Base-by-base conservation (phyloP, 257 asterid genomes). In the Solanum paucissectum region DNA sequence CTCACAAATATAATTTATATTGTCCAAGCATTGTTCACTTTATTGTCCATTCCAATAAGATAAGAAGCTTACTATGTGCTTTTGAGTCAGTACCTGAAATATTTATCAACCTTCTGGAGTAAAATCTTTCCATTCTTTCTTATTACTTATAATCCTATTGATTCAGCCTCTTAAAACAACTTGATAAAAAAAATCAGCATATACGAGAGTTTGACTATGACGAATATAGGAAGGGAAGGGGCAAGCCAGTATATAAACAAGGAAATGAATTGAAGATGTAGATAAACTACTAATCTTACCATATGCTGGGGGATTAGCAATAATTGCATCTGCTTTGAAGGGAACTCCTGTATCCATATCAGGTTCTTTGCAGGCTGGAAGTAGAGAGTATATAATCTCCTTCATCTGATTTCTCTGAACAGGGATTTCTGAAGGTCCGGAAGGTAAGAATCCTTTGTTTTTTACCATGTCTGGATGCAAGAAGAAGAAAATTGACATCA, bases 251-350 rank as follows among this genome's bases (percentile, higher is more conserved):
- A 79, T 49, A 79, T 27, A 79, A 79, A 79, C 85, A 79, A 46
- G 27, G 68, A 79, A 4, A 79, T 16, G 66, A 16, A 44, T 27
- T 2, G 27, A 79, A 79, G 46, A 38, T 82, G 85, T 32, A 9
- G 33, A 83, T 62, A 84, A 72, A 23, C 49, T 12, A 82, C 52
- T 27, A 36, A 71, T 89, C 93, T 89, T 90, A 96, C 99, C 99
- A 89, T 96, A 96, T 82, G 98, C 98, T 83, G 98, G 98, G 75
- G 99, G 99, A 49, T 95, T 96, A 87, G 99, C 98, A 88, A 96
- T 95, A 87, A 96, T 96, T 42, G 98, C 98, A 88, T 94, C 96
- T 75, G 82, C 95, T 86, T 91, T 89, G 89, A 96, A 96, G 32
- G 92, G 91, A 91, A 96, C 87, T 5, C 88, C 76, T 5, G 98